phyloP scores from a whole-genome alignment of 164 flowering plant species.

The Umbilicus rupestris region DNA sequence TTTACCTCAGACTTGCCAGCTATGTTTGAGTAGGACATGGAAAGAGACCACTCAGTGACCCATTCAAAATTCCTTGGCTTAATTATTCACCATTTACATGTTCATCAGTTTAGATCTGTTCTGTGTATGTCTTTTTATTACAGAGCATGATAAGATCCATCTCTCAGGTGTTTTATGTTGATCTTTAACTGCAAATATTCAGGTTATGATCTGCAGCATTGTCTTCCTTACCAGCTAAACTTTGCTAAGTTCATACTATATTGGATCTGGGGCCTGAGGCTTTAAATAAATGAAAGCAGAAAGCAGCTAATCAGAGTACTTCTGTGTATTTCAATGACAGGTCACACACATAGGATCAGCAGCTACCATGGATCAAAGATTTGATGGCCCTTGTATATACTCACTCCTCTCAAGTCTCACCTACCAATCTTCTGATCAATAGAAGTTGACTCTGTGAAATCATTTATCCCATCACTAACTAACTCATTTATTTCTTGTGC shows the following conservation, averaged over 20 bases:
- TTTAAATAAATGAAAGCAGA: too few relatives aligned
- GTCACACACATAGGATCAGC: not conserved
- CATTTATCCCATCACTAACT: slow-evolving; percentile 17
- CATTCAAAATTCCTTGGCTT: too few relatives aligned
- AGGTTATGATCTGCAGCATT: too few relatives aligned
- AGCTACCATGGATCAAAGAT: not conserved
- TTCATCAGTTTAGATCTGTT: not conserved
- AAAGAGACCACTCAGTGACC: not conserved
- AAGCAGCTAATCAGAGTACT: not conserved
- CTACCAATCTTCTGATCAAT: not conserved
- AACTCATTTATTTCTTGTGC: slow-evolving; percentile 18
- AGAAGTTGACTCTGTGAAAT: slow-evolving; percentile 5
- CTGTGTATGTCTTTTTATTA: not conserved
- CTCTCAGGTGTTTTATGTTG: not conserved
- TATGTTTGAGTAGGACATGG: not conserved
- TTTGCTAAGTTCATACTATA: not conserved
- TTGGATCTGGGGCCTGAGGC: too few relatives aligned
- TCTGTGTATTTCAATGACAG: not conserved
- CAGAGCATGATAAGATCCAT: not conserved
- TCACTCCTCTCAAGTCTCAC: not conserved
- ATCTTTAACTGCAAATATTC: not conserved
- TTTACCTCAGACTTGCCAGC: not conserved
- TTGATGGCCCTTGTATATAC: not conserved
- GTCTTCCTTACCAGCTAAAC: not conserved
- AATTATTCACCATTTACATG: too few relatives aligned